Evolutionary conservation across 139 green algal genomes (phyloP).

Genomic region (Yamagishiella unicocca): DNA sequence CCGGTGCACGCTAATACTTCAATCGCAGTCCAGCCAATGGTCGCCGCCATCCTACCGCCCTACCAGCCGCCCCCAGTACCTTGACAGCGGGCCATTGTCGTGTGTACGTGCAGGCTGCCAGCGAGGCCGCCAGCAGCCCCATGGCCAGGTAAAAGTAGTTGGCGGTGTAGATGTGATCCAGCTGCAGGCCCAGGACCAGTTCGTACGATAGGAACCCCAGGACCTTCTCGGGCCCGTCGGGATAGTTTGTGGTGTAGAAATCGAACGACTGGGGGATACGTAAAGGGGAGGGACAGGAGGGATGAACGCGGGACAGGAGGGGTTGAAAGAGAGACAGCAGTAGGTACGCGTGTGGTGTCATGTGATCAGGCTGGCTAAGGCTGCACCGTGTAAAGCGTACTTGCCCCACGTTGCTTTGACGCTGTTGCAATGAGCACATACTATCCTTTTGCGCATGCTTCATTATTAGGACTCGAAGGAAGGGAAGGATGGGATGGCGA

Average conservation of each 20-base stretch:
- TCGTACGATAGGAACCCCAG: conserved; percentile 86
- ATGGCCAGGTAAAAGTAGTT: conserved; percentile 93
- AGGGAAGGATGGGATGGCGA: no score
- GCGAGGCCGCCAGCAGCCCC: conserved; percentile 84
- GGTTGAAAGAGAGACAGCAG: no score
- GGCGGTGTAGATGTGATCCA: conserved; percentile 92
- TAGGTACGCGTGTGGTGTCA: no score
- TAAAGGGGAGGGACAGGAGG: not conserved
- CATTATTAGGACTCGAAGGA: no score
- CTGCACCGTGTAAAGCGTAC: no score
- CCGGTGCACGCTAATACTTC: not conserved
- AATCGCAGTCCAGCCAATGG: not conserved
- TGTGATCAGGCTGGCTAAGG: no score
- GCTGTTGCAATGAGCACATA: not conserved
- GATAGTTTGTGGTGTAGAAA: conserved; percentile 84
- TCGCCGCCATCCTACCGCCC: not conserved
- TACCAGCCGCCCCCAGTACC: conserved; percentile 44
- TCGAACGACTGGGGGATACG: conserved; percentile 54
- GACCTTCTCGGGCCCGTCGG: conserved; percentile 70
- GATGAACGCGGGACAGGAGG: not conserved
- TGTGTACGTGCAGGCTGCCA: conserved; percentile 94
- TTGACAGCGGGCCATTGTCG: conserved; percentile 92
- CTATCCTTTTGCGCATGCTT: not conserved
- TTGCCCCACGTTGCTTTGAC: no score
- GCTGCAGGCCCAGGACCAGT: conserved; percentile 77